Conservation (phyloP, 192 early-diverging fungal species). For the Dimargaris verticillata region DNA sequence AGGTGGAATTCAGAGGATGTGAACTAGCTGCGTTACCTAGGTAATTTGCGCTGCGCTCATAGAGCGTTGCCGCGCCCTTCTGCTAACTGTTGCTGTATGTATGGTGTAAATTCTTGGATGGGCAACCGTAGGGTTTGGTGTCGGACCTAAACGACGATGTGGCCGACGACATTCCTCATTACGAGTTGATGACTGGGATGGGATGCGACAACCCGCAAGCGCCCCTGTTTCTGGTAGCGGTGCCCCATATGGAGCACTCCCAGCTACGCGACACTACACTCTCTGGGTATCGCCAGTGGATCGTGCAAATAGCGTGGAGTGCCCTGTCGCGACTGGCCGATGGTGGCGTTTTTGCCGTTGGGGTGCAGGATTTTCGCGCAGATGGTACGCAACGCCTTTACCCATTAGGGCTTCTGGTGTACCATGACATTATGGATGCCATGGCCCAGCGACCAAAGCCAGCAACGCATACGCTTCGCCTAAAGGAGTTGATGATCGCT, state of each 20-base stretch:
- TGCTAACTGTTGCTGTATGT: too few species aligned
- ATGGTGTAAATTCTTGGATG: too few species aligned
- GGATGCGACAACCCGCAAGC: constrained; percentile 19
- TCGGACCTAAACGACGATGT: constrained; percentile 67
- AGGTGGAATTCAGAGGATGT: too few species aligned
- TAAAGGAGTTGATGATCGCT: constrained; percentile 33
- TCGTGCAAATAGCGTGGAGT: constrained; percentile 43
- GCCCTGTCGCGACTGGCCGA: constrained; percentile 37
- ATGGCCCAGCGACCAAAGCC: constrained; percentile 15
- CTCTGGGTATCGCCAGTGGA: constrained; percentile 35
- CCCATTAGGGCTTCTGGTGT: constrained; percentile 54
- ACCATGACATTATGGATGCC: constrained; percentile 51
- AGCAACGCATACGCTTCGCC: constrained; percentile 17
- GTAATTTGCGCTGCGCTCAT: too few species aligned
- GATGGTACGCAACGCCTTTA: constrained; percentile 41
- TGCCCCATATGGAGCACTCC: constrained; percentile 41
- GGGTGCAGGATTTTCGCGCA: constrained; percentile 48
- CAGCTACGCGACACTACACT: constrained; percentile 28
- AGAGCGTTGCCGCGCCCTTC: too few species aligned
- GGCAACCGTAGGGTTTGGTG: too few species aligned
- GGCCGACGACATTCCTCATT: constrained; percentile 53
- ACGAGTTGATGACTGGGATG: constrained; percentile 35
- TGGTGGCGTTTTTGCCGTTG: constrained; percentile 46
- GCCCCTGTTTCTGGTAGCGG: constrained; percentile 35
- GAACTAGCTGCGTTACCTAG: too few species aligned